These are phyloP conservation scores for Wallacemonas sp. DNA, from an alignment of 208 protist genomes.

Conservation along the genomic window DNA sequence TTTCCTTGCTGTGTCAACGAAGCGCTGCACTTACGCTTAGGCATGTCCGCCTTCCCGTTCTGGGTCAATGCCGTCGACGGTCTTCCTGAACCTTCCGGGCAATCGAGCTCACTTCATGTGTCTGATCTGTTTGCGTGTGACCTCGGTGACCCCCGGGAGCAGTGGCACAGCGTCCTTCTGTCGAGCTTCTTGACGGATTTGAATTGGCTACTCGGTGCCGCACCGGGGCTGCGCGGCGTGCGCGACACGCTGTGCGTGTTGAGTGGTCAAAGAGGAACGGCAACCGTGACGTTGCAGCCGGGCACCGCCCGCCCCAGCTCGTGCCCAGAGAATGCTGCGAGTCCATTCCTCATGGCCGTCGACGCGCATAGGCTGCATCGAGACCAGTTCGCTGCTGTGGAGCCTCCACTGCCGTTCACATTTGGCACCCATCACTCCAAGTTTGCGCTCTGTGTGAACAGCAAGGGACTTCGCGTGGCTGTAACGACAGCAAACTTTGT, in stretches of 20 bases:
- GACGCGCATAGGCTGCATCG: neutral
- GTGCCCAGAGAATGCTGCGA: conserved; percentile 13
- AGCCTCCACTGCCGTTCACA: conserved; percentile 62
- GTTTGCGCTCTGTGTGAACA: conserved; percentile 59
- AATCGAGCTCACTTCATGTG: conserved; percentile 26
- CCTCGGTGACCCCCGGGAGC: conserved; percentile 29
- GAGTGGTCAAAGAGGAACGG: conserved; percentile 51
- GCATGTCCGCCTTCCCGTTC: conserved; percentile 36
- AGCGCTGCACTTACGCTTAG: no score
- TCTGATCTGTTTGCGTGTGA: conserved; percentile 55
- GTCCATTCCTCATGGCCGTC: conserved; percentile 20
- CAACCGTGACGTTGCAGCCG: conserved; percentile 23
- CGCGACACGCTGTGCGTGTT: conserved; percentile 42
- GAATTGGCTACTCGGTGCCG: conserved; percentile 48
- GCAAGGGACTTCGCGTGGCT: conserved; percentile 52
- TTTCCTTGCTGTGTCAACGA: no score
- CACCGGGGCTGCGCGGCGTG: conserved; percentile 35
- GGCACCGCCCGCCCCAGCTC: conserved; percentile 17
- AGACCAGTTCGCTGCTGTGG: conserved; percentile 44
- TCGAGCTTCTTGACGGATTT: conserved; percentile 78
- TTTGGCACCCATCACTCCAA: conserved; percentile 91
- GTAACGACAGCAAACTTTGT: conserved; percentile 81
- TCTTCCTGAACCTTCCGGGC: neutral
- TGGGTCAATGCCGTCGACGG: conserved; percentile 52
- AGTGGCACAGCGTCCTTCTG: conserved; percentile 59